Percentiles rank a stretch among this genome's conserved stretches.
Evolutionary conservation across 2,329 filamentous ascomycete genomes (phyloP).

Genomic region (Nothomitra cinnamomea): DNA sequence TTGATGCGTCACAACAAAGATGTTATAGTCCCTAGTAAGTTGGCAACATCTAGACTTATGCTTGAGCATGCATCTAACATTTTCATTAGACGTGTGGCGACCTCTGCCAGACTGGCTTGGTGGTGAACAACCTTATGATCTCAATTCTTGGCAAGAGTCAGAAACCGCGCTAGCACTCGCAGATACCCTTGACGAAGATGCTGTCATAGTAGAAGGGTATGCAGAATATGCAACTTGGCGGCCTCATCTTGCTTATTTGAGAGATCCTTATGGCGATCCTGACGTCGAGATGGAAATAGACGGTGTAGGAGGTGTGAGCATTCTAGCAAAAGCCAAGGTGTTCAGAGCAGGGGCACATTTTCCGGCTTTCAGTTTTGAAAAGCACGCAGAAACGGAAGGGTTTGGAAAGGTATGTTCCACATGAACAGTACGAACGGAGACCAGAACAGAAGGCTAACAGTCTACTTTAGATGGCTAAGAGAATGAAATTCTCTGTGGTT

Average conservation of each 20-base stretch:
- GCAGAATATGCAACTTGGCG: conserved; percentile 98
- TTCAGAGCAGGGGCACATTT: conserved; percentile 94
- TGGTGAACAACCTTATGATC: conserved; percentile 92
- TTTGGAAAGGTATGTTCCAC: conserved; percentile 69
- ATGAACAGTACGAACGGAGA: background rate
- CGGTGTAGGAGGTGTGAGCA: conserved; percentile 92
- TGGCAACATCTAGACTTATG: background rate
- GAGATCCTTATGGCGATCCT: conserved; percentile 91
- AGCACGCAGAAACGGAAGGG: conserved; percentile 94
- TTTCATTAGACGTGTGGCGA: conserved; percentile 72
- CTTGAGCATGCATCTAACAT: background rate
- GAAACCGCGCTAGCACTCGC: conserved; percentile 88
- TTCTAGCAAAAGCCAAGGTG: conserved; percentile 86
- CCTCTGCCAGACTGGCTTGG: conserved; percentile 98
- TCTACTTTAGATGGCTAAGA: conserved; percentile 66
- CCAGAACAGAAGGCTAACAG: background rate
- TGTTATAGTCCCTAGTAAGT: conserved; percentile 92
- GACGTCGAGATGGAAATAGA: conserved; percentile 99
- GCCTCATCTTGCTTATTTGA: conserved; percentile 87
- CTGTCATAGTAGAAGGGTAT: conserved; percentile 96
- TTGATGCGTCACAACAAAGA: conserved; percentile 98
- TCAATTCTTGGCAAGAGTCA: conserved; percentile 99
- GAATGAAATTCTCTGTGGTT: conserved; percentile 90
- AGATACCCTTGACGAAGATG: conserved; percentile 91
- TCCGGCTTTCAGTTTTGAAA: conserved; percentile 95